Evolutionary conservation across 1,139 yeast genomes (phyloP).

Genomic region (Hyphopichia wangnamkhiaoensis): DNA sequence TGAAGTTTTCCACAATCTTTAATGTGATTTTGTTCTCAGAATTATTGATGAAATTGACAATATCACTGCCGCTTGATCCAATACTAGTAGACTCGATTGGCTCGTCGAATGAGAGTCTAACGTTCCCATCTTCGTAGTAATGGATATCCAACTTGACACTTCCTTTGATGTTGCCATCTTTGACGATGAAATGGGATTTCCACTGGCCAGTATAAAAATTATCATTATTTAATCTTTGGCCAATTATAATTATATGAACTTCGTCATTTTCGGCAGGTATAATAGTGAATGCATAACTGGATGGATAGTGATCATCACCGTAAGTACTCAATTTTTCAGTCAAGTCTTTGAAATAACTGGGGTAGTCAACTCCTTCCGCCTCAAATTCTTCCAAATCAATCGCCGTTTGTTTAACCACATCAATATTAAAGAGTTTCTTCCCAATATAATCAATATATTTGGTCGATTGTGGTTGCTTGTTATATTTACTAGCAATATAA

Average conservation of each 20-base stretch:
- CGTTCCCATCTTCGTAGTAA: constrained; percentile 96
- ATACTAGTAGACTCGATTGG: constrained; percentile 24
- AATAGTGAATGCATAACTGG: constrained; percentile 46
- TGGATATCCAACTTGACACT: constrained; percentile 72
- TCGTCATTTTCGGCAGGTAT: constrained; percentile 34
- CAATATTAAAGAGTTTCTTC: constrained; percentile 60
- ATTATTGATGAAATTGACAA: constrained; percentile 53
- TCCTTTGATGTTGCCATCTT: constrained; percentile 48
- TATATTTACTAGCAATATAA: constrained; percentile 36
- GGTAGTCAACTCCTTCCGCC: constrained; percentile 23
- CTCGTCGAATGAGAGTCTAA: constrained; percentile 64
- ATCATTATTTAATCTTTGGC: constrained; percentile 69
- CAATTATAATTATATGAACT: constrained; percentile 55
- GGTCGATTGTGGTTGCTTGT: constrained; percentile 32
- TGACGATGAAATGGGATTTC: constrained; percentile 64
- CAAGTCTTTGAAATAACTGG: constrained; percentile 31
- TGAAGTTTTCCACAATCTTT: constrained; percentile 62
- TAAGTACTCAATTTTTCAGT: constrained; percentile 35
- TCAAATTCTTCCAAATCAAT: constrained; percentile 51
- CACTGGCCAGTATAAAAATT: constrained; percentile 93
- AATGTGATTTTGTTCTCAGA: constrained; percentile 66
- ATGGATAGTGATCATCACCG: constrained; percentile 55
- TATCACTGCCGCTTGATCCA: constrained; percentile 22
- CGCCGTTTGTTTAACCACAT: constrained; percentile 48
- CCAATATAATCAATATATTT: constrained; percentile 42